A percentile compares a stretch with the other conserved stretches of the same genome.
These are phyloP conservation scores for Boletus rubropictus DNA, from an alignment of 768 basidiomycete genomes.

Conservation along the genomic window DNA sequence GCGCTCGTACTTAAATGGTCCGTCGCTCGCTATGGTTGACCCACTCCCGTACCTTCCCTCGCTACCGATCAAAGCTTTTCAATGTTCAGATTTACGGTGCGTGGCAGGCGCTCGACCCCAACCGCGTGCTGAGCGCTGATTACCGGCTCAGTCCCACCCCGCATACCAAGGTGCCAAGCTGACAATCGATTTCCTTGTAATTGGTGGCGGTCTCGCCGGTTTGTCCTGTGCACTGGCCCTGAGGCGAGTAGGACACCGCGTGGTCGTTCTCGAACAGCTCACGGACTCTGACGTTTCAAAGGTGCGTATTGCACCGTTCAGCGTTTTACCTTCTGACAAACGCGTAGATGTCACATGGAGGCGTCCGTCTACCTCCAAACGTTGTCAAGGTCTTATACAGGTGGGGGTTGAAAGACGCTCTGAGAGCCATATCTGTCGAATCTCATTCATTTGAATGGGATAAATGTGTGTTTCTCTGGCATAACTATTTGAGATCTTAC, in stretches of 20 bases:
- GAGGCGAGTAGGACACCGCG: slow-evolving; percentile 52
- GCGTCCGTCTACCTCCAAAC: slow-evolving; percentile 51
- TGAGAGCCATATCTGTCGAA: slow-evolving; percentile 32
- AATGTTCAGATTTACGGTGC: slow-evolving; percentile 16
- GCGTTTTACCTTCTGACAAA: background rate
- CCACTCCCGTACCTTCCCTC: background rate
- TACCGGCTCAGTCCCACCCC: slow-evolving; percentile 9
- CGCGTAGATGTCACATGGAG: slow-evolving; percentile 31
- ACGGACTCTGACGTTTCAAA: slow-evolving; percentile 35
- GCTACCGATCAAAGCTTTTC: background rate
- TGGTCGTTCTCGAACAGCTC: slow-evolving; percentile 50
- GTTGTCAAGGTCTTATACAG: slow-evolving; percentile 49
- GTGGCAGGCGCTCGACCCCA: background rate
- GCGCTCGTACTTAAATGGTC: slow-evolving; percentile 16
- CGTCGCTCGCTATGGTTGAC: background rate
- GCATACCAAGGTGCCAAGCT: slow-evolving; percentile 12
- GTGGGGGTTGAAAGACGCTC: slow-evolving; percentile 47
- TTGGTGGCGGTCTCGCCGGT: slow-evolving; percentile 52
- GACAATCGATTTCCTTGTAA: slow-evolving; percentile 37
- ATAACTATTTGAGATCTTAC: background rate
- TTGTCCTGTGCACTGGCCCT: slow-evolving; percentile 52
- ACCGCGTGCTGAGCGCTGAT: slow-evolving; percentile 6
- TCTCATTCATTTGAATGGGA: slow-evolving; percentile 20
- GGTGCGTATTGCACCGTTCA: slow-evolving; percentile 19
- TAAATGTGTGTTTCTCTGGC: slow-evolving; percentile 22